Base-by-base conservation (phyloP, 2,329 filamentous ascomycete genomes). In the Fusarium nisikadoi region DNA sequence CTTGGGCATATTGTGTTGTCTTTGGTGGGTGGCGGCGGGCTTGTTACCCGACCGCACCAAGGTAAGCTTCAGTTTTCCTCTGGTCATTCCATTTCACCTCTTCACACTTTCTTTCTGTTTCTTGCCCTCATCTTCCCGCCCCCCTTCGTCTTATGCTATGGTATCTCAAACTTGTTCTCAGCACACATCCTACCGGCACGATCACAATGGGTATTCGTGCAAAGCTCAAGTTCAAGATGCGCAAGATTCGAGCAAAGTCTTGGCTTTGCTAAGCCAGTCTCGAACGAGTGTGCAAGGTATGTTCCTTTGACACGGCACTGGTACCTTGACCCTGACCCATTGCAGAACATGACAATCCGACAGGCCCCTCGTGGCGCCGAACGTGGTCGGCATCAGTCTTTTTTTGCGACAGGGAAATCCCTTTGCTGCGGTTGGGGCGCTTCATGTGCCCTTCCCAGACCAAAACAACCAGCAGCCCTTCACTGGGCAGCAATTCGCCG, bases 381-480 rank as follows among this genome's bases (percentile, higher is more conserved):
- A 17, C 33, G 33, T 1, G 33, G 16, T 17, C 33, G 33, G 2
- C 16, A 35, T 8, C 12, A n/a, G 20, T 41, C 23, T 25, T 25
- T 25, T 25, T 25, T 25, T 5, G 23, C 23, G 23, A 25, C 23
- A 25, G 20, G 65, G 58, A 3, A 63, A 42, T 25, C 62, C 50
- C 1, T 57, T 46, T 17, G 56, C 14, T 3, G 31, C 55, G 0
- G 25, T 42, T 9, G 27, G 35, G 3, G 73, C 78, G 1, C 81
- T 80, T 3, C 20, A 23, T 6, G 8, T 41, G 20, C 20, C 20
- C 3, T 41, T 23, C 12, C n/a, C 39, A 1, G 12, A 20, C 0
- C 20, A 20, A 1, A 13, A 6, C 80, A 79, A 5, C 79, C 78
- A 8, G 80, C 81, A 10, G 80, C 80, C 39, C 2, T 41, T 41